Percentiles rank a stretch among this genome's conserved stretches.
These are phyloP conservation scores for Quercus mongolica DNA, from an alignment of 306 rosid species.

Conservation along the genomic window DNA sequence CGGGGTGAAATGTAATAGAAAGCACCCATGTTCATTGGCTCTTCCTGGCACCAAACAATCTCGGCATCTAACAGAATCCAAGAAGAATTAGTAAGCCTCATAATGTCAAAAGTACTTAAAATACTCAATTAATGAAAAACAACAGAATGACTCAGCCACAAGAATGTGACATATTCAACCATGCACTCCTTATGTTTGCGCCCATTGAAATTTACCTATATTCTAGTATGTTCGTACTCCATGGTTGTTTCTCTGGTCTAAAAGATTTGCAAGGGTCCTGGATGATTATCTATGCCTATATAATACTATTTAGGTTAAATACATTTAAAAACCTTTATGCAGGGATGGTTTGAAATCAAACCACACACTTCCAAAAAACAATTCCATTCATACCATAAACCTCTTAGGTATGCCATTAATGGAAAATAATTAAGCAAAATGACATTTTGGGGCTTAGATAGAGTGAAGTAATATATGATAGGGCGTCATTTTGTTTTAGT, in stretches of 20 bases:
- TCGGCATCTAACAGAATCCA: constrained; percentile 71
- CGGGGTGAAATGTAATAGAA: constrained; percentile 67
- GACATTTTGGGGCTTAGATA: too few relatives aligned
- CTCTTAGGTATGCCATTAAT: too few relatives aligned
- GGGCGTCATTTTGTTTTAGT: too few relatives aligned
- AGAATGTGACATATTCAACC: neutral
- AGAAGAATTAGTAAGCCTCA: constrained; percentile 8
- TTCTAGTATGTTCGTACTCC: neutral
- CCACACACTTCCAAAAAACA: too few relatives aligned
- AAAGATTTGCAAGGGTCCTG: neutral
- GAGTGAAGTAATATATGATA: too few relatives aligned
- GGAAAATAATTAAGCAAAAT: too few relatives aligned
- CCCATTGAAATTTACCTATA: neutral
- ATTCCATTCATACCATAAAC: too few relatives aligned
- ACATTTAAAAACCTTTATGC: too few relatives aligned
- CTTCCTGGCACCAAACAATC: constrained; percentile 97
- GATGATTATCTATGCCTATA: neutral
- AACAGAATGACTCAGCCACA: neutral
- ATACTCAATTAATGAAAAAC: neutral
- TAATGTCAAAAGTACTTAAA: neutral
- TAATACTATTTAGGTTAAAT: neutral
- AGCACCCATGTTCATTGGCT: constrained; percentile 98
- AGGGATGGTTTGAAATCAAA: too few relatives aligned
- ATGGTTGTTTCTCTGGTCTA: neutral
- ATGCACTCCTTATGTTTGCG: neutral